Evolutionary conservation across 306 rosid species (phyloP), one percentile per base, ranked within the genome.

Genomic region (Rosa multiflora): DNA sequence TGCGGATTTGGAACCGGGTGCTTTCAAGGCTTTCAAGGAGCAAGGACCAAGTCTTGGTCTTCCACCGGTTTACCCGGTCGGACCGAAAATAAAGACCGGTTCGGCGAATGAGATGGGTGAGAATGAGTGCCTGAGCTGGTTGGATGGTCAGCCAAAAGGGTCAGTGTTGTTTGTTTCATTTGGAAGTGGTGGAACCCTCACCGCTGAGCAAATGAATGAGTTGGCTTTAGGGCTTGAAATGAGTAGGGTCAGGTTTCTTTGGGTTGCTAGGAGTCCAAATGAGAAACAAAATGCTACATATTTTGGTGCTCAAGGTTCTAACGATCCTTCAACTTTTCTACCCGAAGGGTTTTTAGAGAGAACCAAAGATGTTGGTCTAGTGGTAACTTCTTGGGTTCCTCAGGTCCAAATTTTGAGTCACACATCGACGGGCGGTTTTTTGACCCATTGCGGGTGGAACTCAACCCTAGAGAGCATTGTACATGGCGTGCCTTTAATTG

Each of bases 81-180:
- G 85, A 8, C 88, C 85, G 5, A 1, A 78, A 2, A 63, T 85
- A 1, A 51, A 62, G 5, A 32, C 21, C 5, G 11, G 49, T 23
- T 59, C 84, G 17, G 14, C 1, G 0, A 6, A 14, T 44, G 63
- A 55, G 20, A 12, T 53, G 3, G 76, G 58, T 20, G 63, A 4
- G 49, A 67, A 73, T n/a, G 67, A 53, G 48, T 82, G 72, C 64
- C 46, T 82, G 79, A 66, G 29, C 17, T 82, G 86, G 79, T 61
- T 78, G 23, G 76, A 78, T 20, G 43, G 49, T 17, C 79, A 73
- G 10, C 76, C 82, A 18, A 23, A 55, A 1, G 4, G 5, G 48
- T 78, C 73, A 3, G 79, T 73, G 21, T 0, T 78, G 35, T 78
- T 32, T 67, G 79, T 82, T 46, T 78, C 82, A 23, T 82, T 82